Percentiles rank a stretch among this genome's conserved stretches.
Evolutionary conservation across 83 land plant species (phyloP).

Genomic region (Thuja plicata): DNA sequence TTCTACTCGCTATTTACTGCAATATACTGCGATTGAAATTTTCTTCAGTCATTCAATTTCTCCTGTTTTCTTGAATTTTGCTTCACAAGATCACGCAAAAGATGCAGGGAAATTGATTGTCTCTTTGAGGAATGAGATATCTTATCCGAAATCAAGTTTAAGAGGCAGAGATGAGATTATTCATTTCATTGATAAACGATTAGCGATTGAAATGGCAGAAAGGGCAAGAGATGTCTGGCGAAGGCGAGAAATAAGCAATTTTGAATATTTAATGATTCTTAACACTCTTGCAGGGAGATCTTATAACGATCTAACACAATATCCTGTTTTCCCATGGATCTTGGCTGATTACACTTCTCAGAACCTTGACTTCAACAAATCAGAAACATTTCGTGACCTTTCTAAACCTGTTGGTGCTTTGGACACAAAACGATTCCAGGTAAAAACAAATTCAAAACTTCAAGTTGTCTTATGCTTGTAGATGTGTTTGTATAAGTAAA

Average conservation of each 20-base stretch:
- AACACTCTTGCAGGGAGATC: constrained; percentile 97
- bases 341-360: constrained; percentile 94
- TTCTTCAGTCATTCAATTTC: constrained; percentile 84
- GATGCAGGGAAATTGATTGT: constrained; percentile 73
- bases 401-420: constrained; percentile 98
- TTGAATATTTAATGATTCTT: constrained; percentile 89
- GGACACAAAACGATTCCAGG: constrained; percentile 90
- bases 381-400: constrained; percentile 86
- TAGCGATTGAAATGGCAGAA: constrained; percentile 86
- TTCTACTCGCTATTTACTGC: constrained; percentile 89
- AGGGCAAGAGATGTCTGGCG: constrained; percentile 86
- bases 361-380: constrained; percentile 77
- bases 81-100: constrained; percentile 79
- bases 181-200: constrained; percentile 75
- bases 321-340: constrained; percentile 98
- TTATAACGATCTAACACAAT: constrained; percentile 96
- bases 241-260: constrained; percentile 91
- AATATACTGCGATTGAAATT: constrained; percentile 90
- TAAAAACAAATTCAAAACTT: constrained; percentile 14
- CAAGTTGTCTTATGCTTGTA: background rate
- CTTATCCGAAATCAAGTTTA: constrained; percentile 53
- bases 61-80: constrained; percentile 89
- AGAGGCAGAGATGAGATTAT: constrained; percentile 60
- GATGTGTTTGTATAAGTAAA: background rate
- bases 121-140: constrained; percentile 59